Evolutionary conservation across 768 basidiomycete species (phyloP).

Genomic region (Macrolepiota fuliginosa): DNA sequence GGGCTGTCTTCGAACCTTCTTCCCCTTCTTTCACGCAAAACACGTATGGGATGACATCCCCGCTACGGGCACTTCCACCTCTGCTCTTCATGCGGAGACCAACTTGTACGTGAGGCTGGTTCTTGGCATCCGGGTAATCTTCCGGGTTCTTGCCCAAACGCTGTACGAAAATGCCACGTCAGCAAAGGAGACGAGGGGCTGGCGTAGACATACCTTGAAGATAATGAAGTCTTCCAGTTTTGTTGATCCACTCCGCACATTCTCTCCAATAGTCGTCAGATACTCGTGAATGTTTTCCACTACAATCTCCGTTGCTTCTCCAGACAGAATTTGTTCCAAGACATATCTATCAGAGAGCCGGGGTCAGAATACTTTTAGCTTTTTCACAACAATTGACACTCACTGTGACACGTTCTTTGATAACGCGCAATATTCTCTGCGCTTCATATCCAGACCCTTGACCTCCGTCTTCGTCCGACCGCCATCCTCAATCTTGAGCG

Average conservation of each 20-base stretch:
- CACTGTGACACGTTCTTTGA: constrained; percentile 94
- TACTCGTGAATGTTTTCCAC: constrained; percentile 94
- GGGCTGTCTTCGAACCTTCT: constrained; percentile 66
- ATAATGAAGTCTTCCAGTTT: constrained; percentile 94
- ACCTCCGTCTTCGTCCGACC: constrained; percentile 78
- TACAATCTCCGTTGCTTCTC: constrained; percentile 85
- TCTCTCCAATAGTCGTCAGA: constrained; percentile 69
- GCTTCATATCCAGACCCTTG: constrained; percentile 99
- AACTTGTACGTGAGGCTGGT: constrained; percentile 95
- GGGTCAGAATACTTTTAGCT: not conserved
- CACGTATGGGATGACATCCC: constrained; percentile 95
- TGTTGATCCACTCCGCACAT: constrained; percentile 73
- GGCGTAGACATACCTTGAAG: constrained; percentile 66
- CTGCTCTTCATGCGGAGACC: constrained; percentile 86
- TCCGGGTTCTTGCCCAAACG: constrained; percentile 95
- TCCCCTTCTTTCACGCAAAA: constrained; percentile 83
- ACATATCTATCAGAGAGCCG: constrained; percentile 61
- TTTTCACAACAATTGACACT: constrained; percentile 27
- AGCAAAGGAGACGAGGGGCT: not conserved
- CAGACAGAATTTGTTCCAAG: constrained; percentile 86
- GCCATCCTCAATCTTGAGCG: constrained; percentile 89
- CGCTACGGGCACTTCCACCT: constrained; percentile 75
- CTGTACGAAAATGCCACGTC: constrained; percentile 34
- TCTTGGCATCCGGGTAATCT: constrained; percentile 95
- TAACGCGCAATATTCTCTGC: constrained; percentile 89